Base-by-base conservation (phyloP, 192 early-diverging fungal genomes). In the Coemansia sp. region DNA sequence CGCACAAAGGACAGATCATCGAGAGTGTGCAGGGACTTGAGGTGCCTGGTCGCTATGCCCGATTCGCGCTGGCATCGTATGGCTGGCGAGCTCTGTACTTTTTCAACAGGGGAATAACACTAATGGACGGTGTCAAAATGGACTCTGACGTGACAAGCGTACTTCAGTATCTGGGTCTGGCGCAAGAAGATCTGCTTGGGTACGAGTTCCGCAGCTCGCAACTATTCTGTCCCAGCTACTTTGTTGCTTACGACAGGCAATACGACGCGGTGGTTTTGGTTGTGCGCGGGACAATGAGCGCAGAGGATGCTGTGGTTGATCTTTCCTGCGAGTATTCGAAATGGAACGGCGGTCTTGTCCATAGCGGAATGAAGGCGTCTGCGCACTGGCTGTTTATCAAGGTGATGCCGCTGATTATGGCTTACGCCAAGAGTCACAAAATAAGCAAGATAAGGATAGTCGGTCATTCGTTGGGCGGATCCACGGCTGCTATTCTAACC, bases 261-360 rank as follows among this genome's bases (percentile, higher is more conserved):
- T 76, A 86, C 33, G 76, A 87, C 59, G 85, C 89, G 2, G 81
- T 92, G 18, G 88, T 90, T 12, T 65, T 92, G 8, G 83, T 82
- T 5, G 88, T 90, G 38, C 75, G 90, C 48, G 90, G 90, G 7
- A 89, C 88, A 0, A 89, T 90, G 90, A 90, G 89, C 48, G 79
- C 85, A 0, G 86, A 88, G 63, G 91, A 93, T 61, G 88, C 90
- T 1, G 62, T 93, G 30, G 90, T 90, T 0, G 91, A 93, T 68
- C 64, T 93, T 18, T 87, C 86, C 0, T 93, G 90, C 62, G 89
- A 89, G 67, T 93, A 93, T 66, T 81, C 86, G 50, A 89, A 87
- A 34, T 91, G 89, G 90, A 85, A 86, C 54, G 91, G 90, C 49
- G 91, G 91, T 0, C 73, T 90, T 14, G 88, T 91, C 34, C 91